These are phyloP conservation scores for Sphagnum contortum DNA, from an alignment of 225 moss, liverwort and hornwort genomes.

Conservation along the genomic window DNA sequence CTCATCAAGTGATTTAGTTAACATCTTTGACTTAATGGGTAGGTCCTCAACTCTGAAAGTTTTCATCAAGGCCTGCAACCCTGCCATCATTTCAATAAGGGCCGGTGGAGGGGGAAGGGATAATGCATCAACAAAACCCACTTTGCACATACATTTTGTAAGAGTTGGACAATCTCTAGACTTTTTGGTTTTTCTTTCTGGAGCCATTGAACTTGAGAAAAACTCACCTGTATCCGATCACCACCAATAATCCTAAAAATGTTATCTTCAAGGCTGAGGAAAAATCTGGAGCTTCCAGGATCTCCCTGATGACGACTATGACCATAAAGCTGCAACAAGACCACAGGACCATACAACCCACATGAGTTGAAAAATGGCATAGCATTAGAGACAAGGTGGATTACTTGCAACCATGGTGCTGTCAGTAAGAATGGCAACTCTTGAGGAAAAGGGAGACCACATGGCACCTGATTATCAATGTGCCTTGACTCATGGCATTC, in stretches of 20 bases:
- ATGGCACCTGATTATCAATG: slow-evolving; percentile 99
- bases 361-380: no score
- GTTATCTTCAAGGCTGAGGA: slow-evolving; percentile 94
- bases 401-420: no score
- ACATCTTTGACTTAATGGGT: slow-evolving; percentile 96
- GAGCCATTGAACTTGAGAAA: no score
- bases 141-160: no score
- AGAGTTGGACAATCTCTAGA: no score
- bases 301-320: slow-evolving; percentile 97
- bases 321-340: slow-evolving; percentile 62
- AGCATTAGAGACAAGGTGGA: no score
- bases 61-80: slow-evolving; percentile 85
- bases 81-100: not conserved
- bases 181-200: no score
- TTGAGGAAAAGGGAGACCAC: no score
- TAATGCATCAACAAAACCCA: no score
- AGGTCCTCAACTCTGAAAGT: slow-evolving; percentile 96
- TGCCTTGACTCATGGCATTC: slow-evolving; percentile 94
- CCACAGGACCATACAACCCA: no score
- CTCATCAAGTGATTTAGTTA: slow-evolving; percentile 91
- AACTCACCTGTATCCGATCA: slow-evolving; percentile 83
- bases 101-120: no score
- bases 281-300: slow-evolving; percentile 94
- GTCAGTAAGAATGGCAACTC: no score
- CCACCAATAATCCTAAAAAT: slow-evolving; percentile 96